Evolutionary conservation across 2,329 filamentous ascomycete species (phyloP), one percentile per base, ranked within the genome.

Genomic region (Endoconidiophora laricicola): DNA sequence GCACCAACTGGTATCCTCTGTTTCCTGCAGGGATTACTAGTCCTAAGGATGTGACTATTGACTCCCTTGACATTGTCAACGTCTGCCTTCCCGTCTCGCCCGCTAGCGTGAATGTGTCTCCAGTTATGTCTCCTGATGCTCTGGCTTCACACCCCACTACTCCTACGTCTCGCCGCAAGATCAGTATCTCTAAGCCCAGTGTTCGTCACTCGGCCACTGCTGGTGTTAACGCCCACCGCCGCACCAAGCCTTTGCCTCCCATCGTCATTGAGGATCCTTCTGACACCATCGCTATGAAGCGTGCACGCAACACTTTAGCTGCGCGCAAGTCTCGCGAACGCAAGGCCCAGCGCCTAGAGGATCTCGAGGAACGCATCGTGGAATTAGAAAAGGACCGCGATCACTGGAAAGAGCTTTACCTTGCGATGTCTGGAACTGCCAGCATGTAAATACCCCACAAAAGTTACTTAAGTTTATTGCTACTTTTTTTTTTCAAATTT

Each of bases 261-360:
- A 88, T 94, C 62, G 69, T 82, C 54, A 76, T 87, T 37, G 76
- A 81, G 24, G 85, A 95, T 57, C 76, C 79, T 1, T 67, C 58
- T 40, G 88, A 95, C 60, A 76, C 74, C 7, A 63, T 83, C n/a
- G 86, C 86, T 18, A 76, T 88, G 72, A 95, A 95, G 79, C 84
- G 90, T 63, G 88, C 87, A 46, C 83, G 87, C 57, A 96, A 95
- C 65, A 94, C 87, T 6, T 76, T 93, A 63, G 90, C 90, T 16
- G 90, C 90, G 59, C 86, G 90, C 57, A 94, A 94, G 69, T 94
- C 87, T 53, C 81, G 90, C 48, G 81, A 86, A 60, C 81, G 86
- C 57, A 94, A 94, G 70, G 79, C 85, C 52, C 73, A 82, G 62
- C 76, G 81, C 57, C 72, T 90, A 54, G 79, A 84, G 50, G 76